Percentiles rank a stretch among this genome's conserved stretches.
Conservation (phyloP, 371 early-diverging fungal genomes). For the Syncephalastrum monosporum region DNA sequence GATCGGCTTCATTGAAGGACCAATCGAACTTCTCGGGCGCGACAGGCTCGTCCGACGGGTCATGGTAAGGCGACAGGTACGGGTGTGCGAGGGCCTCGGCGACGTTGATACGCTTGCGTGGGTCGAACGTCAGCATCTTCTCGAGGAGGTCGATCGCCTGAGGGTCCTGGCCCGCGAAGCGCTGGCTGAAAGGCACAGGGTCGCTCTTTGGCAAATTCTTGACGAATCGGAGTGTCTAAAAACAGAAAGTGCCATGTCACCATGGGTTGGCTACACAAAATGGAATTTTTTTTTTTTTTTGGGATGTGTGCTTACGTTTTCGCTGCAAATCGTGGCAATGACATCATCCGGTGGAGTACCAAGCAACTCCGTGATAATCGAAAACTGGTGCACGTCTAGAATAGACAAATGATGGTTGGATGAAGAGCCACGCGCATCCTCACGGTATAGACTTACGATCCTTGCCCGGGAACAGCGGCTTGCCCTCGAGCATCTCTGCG, state of each 20-base stretch:
- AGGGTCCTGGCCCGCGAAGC: conserved; percentile 47
- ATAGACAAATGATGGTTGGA: too few species aligned
- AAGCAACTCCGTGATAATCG: conserved; percentile 89
- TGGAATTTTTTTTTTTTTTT: too few species aligned
- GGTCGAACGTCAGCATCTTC: conserved; percentile 92
- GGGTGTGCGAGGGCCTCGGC: conserved; percentile 85
- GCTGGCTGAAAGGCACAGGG: conserved; percentile 75
- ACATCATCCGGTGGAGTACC: conserved; percentile 95
- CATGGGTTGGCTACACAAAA: neutral
- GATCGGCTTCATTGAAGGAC: conserved; percentile 92
- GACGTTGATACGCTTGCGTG: conserved; percentile 87
- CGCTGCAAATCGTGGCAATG: conserved; percentile 89
- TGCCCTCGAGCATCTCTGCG: conserved; percentile 95
- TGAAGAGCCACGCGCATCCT: neutral
- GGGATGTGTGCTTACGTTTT: conserved; percentile 61
- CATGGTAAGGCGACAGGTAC: conserved; percentile 91
- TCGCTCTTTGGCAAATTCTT: conserved; percentile 82
- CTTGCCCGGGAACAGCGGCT: conserved; percentile 96
- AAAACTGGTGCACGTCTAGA: conserved; percentile 89
- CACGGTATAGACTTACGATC: conserved; percentile 70
- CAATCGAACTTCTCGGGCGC: conserved; percentile 88
- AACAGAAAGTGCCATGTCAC: neutral
- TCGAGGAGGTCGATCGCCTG: conserved; percentile 87
- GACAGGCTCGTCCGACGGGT: conserved; percentile 88
- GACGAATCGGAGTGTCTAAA: conserved; percentile 87